phyloP scores from a whole-genome alignment of 2,329 filamentous ascomycete species.

The Coleophoma crateriformis region DNA sequence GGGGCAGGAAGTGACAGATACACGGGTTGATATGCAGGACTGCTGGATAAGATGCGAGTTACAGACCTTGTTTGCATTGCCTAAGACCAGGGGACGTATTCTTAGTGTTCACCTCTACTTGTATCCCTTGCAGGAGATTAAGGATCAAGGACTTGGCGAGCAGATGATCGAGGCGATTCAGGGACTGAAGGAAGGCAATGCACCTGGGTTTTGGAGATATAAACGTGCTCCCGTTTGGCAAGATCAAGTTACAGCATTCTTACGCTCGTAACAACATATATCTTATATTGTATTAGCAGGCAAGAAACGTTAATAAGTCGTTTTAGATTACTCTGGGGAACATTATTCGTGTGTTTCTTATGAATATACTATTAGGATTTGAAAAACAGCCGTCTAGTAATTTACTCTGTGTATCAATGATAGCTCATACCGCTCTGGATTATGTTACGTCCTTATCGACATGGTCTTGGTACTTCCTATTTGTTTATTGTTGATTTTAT shows the following conservation, averaged over 20 bases:
- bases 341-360: too few species aligned
- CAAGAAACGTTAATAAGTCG: too few species aligned
- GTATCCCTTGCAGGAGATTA: slow-evolving; percentile 46
- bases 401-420: too few species aligned
- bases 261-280: background rate
- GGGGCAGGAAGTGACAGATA: slow-evolving; percentile 2
- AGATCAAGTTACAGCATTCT: slow-evolving; percentile 5
- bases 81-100: slow-evolving; percentile 42
- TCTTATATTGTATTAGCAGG: too few species aligned
- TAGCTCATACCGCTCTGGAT: too few species aligned
- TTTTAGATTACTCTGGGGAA: too few species aligned
- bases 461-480: too few species aligned
- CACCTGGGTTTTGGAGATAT: slow-evolving; percentile 49
- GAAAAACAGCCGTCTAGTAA: too few species aligned
- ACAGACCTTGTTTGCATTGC: slow-evolving; percentile 54
- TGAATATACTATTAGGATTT: too few species aligned
- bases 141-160: slow-evolving; percentile 45
- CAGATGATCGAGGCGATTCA: slow-evolving; percentile 49
- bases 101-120: slow-evolving; percentile 57
- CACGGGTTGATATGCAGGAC: slow-evolving; percentile 9
- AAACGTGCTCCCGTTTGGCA: slow-evolving; percentile 32
- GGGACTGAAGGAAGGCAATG: slow-evolving; percentile 46
- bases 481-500: too few species aligned
- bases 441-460: too few species aligned
- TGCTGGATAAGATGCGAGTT: slow-evolving; percentile 47